These are phyloP conservation scores for Rutstroemia sp. DNA, from an alignment of 2,329 filamentous ascomycete genomes.

Conservation along the genomic window DNA sequence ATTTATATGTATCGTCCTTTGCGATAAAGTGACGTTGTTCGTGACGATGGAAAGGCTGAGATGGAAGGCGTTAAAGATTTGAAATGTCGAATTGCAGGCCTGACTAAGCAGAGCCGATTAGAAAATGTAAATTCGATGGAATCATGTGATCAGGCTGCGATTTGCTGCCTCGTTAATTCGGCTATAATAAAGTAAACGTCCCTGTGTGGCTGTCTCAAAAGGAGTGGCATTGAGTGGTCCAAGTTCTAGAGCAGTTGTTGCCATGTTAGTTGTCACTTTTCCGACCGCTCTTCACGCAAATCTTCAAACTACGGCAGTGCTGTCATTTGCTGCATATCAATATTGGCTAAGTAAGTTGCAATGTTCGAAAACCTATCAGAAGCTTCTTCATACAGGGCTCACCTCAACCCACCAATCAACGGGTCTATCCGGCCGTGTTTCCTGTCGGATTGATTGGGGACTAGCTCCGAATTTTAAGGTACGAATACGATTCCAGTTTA, in stretches of 20 bases:
- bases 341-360: not conserved
- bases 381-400: not conserved
- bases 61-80: slow-evolving; percentile 1
- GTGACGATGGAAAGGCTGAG: not conserved
- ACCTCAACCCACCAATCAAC: not conserved
- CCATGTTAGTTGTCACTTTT: too few relatives aligned
- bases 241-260: too few relatives aligned
- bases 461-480: not conserved
- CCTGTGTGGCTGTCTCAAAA: too few relatives aligned
- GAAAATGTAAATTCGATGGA: not conserved
- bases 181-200: too few relatives aligned
- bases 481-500: slow-evolving; percentile 5
- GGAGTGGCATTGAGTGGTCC: too few relatives aligned
- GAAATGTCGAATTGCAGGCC: not conserved
- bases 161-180: too few relatives aligned
- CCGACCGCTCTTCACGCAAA: too few relatives aligned
- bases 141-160: not conserved
- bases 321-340: too few relatives aligned
- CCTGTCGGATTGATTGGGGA: not conserved
- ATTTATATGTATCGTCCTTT: not conserved
- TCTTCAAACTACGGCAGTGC: too few relatives aligned
- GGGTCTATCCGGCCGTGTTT: not conserved
- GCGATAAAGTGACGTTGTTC: not conserved
- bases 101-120: not conserved
- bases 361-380: not conserved